Percentiles rank a stretch among this genome's conserved stretches.
phyloP scores from a whole-genome alignment of 2,329 filamentous ascomycete species.

The Trichoderma sp. region DNA sequence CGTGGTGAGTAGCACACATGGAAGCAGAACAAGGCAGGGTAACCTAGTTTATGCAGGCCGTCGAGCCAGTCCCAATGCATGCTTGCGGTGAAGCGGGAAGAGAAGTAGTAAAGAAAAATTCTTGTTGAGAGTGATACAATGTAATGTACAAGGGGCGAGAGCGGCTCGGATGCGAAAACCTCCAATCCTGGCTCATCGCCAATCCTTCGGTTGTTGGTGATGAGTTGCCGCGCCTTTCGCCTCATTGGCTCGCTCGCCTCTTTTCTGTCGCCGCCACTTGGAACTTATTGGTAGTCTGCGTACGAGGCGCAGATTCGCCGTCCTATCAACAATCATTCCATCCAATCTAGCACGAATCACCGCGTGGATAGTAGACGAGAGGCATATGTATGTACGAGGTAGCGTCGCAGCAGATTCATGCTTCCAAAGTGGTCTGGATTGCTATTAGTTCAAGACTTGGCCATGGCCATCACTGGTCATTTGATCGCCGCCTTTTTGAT shows the following conservation, averaged over 20 bases:
- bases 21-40: not conserved
- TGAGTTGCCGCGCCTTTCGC: not conserved
- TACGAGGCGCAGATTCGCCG: not conserved
- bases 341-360: slow-evolving; percentile 4
- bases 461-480: not conserved
- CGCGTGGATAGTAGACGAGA: not conserved
- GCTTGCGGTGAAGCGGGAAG: not conserved
- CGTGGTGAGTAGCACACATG: not conserved
- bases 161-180: not conserved
- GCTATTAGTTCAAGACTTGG: not conserved
- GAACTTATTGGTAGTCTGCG: not conserved
- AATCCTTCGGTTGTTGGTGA: not conserved
- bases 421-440: not conserved
- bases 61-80: not conserved
- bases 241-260: not conserved
- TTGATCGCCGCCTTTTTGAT: not conserved
- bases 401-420: slow-evolving; percentile 7
- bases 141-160: not conserved
- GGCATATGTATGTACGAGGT: not conserved
- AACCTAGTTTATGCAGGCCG: not conserved
- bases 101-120: not conserved
- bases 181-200: not conserved
- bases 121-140: not conserved
- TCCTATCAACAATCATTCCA: not conserved
- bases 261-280: not conserved